phyloP scores from a whole-genome alignment of 2,329 filamentous ascomycete species.

The Parastagonospora nodorum region DNA sequence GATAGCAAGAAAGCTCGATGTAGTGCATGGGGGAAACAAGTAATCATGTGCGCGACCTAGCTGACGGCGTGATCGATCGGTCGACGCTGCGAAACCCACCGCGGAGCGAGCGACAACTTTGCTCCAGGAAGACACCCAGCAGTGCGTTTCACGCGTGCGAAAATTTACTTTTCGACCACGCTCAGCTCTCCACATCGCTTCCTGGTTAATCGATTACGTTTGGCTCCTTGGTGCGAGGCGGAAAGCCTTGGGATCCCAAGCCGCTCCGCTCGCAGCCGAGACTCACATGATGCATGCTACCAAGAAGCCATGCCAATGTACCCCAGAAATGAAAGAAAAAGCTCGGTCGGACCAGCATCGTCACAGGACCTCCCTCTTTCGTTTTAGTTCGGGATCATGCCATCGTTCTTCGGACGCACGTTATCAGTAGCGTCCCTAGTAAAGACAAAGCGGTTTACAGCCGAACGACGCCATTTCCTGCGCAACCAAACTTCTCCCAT shows the following conservation, averaged over 20 bases:
- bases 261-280: slow-evolving; percentile 17
- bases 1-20: not conserved
- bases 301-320: too few species aligned
- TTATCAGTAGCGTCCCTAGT: too few species aligned
- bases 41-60: not conserved
- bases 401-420: too few species aligned
- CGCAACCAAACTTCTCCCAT: too few species aligned
- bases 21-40: not conserved
- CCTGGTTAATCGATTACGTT: not conserved
- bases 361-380: too few species aligned
- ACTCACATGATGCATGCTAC: too few species aligned
- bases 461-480: too few species aligned
- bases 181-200: not conserved
- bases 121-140: not conserved
- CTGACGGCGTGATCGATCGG: not conserved
- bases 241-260: slow-evolving; percentile 25
- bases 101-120: not conserved
- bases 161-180: not conserved
- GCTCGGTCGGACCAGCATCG: too few species aligned
- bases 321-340: too few species aligned
- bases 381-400: too few species aligned
- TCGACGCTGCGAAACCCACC: not conserved
- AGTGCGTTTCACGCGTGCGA: not conserved
- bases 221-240: slow-evolving; percentile 7
- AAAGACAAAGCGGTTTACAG: too few species aligned